Conservation (phyloP, 2,329 filamentous ascomycete species). For the Clathrospora elynae region DNA sequence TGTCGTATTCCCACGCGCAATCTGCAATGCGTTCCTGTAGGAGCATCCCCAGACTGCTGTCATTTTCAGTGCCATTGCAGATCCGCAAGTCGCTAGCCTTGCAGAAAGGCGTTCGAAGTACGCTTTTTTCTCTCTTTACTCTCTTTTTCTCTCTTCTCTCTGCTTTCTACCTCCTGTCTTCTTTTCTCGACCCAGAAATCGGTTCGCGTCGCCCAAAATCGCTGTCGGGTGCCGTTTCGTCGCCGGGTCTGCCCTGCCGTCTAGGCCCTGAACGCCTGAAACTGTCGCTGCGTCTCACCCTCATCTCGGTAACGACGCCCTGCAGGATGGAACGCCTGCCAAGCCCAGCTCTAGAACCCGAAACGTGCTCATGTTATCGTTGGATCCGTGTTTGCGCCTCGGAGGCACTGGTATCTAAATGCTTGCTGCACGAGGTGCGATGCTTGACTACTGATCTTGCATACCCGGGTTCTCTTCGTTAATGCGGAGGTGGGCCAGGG, state of each 20-base stretch:
- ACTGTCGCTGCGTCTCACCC: constrained; percentile 34
- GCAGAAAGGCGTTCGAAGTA: constrained; percentile 4
- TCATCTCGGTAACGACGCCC: constrained; percentile 37
- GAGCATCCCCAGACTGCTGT: constrained; percentile 17
- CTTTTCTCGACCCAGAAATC: constrained; percentile 6
- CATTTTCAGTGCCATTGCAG: constrained; percentile 6
- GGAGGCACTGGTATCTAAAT: constrained; percentile 12
- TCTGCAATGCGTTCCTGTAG: constrained; percentile 25
- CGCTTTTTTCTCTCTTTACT: constrained; percentile 10
- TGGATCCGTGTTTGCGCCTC: constrained; percentile 30
- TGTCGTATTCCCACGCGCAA: constrained; percentile 24
- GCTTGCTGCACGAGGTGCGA: constrained; percentile 7
- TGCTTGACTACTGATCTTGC: constrained; percentile 9
- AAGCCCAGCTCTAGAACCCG: constrained; percentile 20
- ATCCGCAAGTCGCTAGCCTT: constrained; percentile 3
- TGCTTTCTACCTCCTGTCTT: too few species aligned
- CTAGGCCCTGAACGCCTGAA: constrained; percentile 26
- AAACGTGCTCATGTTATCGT: constrained; percentile 32
- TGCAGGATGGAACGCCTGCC: constrained; percentile 32
- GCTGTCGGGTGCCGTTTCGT: constrained; percentile 25
- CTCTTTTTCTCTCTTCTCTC: too few species aligned
- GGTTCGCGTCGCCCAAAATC: constrained; percentile 6
- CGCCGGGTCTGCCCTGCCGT: constrained; percentile 31
- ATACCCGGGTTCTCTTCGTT: too few species aligned
- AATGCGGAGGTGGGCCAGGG: too few species aligned